phyloP scores from a whole-genome alignment of 1,284 basidiomycete species.

The Cutaneotrichosporon sp. region DNA sequence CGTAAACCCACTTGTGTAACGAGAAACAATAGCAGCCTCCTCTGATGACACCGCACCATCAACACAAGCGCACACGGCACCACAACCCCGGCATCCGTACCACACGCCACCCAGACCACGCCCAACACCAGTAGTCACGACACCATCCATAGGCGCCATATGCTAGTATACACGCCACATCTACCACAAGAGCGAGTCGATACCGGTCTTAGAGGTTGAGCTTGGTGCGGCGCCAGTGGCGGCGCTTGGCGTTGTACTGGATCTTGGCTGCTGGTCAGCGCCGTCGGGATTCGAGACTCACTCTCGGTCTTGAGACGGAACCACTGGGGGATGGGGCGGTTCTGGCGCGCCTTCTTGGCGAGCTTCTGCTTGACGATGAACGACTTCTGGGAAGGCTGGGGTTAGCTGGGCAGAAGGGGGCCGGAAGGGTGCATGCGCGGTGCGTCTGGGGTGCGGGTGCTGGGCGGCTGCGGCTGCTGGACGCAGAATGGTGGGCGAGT shows the following conservation, averaged over 20 bases:
- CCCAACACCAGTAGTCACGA: conserved; percentile 3
- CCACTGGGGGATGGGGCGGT: conserved; percentile 97
- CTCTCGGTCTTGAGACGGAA: conserved; percentile 94
- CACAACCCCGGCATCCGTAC: no score
- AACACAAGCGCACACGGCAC: no score
- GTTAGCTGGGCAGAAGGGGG: not conserved
- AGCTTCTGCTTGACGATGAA: conserved; percentile 71
- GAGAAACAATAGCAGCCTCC: no score
- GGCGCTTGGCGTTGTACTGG: conserved; percentile 86
- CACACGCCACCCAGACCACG: no score
- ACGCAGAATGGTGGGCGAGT: no score
- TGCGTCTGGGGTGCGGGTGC: not conserved
- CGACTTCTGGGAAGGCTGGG: conserved; percentile 10
- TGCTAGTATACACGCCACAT: conserved; percentile 7
- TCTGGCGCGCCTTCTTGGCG: conserved; percentile 92
- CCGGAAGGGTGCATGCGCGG: not conserved
- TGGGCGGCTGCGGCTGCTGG: not conserved
- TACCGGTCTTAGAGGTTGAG: conserved; percentile 71
- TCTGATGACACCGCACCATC: no score
- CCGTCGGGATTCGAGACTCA: conserved; percentile 32
- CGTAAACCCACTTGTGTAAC: no score
- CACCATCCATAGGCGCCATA: conserved; percentile 8
- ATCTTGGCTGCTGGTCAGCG: conserved; percentile 24
- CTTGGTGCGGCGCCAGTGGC: conserved; percentile 92
- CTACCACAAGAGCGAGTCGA: not conserved